Percentiles rank a stretch among this genome's conserved stretches.
These are phyloP conservation scores for Naematelia encephala DNA, from an alignment of 768 basidiomycete genomes.

Conservation along the genomic window DNA sequence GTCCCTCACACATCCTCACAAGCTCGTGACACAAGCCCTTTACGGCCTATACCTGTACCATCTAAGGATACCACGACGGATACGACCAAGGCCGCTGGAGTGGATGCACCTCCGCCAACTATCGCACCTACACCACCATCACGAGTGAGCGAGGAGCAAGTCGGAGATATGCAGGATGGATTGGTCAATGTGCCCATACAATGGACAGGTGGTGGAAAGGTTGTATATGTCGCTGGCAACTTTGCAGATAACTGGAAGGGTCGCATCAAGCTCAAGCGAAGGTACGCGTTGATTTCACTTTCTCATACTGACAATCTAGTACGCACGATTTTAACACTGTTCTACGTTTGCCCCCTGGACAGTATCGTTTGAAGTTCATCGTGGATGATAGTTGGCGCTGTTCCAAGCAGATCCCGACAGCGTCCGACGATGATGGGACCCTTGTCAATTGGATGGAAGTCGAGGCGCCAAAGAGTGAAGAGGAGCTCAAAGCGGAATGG, in stretches of 20 bases:
- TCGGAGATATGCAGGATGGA: conserved; percentile 18
- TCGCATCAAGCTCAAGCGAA: conserved; percentile 48
- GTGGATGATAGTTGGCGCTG: conserved; percentile 83
- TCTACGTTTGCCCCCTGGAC: conserved; percentile 72
- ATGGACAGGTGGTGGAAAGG: conserved; percentile 52
- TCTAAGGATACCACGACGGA: conserved; percentile 10
- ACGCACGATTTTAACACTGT: conserved; percentile 50
- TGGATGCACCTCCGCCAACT: conserved; percentile 23
- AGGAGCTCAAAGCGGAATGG: conserved; percentile 43
- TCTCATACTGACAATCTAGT: conserved; percentile 18
- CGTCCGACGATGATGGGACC: conserved; percentile 83
- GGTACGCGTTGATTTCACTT: conserved; percentile 27
- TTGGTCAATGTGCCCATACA: conserved; percentile 48
- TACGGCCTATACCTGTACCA: conserved; percentile 21
- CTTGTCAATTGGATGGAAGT: conserved; percentile 91
- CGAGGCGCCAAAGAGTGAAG: conserved; percentile 46
- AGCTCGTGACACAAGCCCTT: conserved; percentile 1
- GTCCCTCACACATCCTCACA: conserved; percentile 12
- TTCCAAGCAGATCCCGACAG: conserved; percentile 64
- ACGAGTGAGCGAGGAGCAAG: conserved; percentile 3
- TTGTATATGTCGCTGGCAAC: conserved; percentile 51
- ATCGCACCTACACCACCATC: conserved; percentile 22
- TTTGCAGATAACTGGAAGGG: conserved; percentile 52
- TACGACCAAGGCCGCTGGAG: neutral
- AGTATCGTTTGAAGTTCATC: conserved; percentile 90